Evolutionary conservation across 2,329 filamentous ascomycete species (phyloP).

Genomic region (Xylariaceae sp.): DNA sequence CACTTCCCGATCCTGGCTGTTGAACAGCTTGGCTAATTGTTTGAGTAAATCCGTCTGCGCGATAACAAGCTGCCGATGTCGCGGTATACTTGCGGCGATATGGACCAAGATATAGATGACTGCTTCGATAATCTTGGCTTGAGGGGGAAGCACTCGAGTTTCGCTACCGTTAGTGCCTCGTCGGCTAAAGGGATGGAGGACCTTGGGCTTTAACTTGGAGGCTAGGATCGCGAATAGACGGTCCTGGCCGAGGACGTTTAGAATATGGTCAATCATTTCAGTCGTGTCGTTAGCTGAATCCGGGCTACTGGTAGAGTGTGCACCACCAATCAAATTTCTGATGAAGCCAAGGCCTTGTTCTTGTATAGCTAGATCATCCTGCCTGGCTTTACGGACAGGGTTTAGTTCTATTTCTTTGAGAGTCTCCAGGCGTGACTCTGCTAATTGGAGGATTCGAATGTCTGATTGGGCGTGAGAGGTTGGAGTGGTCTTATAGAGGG

Average conservation of each 20-base stretch:
- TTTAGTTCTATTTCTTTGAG: constrained; percentile 73
- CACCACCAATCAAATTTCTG: constrained; percentile 81
- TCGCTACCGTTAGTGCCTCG: constrained; percentile 47
- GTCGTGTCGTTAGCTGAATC: constrained; percentile 58
- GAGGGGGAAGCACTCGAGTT: constrained; percentile 61
- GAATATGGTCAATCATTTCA: constrained; percentile 85
- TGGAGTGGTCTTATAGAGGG: constrained; percentile 28
- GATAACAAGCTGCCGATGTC: constrained; percentile 79
- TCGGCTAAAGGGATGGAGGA: constrained; percentile 60
- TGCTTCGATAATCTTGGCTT: constrained; percentile 74
- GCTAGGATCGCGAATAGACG: constrained; percentile 82
- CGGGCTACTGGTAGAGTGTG: constrained; percentile 56
- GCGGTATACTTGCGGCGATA: constrained; percentile 80
- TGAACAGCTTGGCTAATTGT: constrained; percentile 75
- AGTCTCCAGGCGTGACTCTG: constrained; percentile 56
- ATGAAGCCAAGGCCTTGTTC: constrained; percentile 91
- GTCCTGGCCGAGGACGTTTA: constrained; percentile 76
- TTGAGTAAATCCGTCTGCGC: constrained; percentile 78
- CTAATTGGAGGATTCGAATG: constrained; percentile 51
- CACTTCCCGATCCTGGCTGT: constrained; percentile 74
- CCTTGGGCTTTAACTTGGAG: constrained; percentile 73
- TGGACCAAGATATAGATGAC: constrained; percentile 87
- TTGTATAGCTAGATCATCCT: constrained; percentile 84
- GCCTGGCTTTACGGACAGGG: constrained; percentile 69
- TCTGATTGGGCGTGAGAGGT: constrained; percentile 24